These are phyloP conservation scores for Aureobasidium sp. DNA, from an alignment of 2,329 filamentous ascomycete species.

Conservation along the genomic window DNA sequence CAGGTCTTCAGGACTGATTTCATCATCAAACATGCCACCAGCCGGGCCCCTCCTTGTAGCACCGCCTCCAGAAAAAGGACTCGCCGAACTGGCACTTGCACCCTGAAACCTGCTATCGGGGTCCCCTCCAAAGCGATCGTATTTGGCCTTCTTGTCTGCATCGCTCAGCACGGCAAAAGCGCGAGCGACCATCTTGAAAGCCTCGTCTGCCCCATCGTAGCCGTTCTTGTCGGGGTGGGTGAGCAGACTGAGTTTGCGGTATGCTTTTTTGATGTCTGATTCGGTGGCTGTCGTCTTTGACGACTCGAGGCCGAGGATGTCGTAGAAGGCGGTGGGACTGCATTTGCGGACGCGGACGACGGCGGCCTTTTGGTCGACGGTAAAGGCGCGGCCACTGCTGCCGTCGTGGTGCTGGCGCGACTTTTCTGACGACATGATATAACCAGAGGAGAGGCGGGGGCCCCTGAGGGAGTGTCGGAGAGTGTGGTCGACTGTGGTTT, in stretches of 20 bases:
- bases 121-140: constrained; percentile 81
- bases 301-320: constrained; percentile 70
- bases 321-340: constrained; percentile 81
- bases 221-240: constrained; percentile 99
- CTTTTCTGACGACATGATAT: constrained; percentile 29
- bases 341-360: constrained; percentile 84
- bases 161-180: constrained; percentile 92
- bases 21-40: constrained; percentile 63
- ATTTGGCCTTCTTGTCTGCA: constrained; percentile 83
- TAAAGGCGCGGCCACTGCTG: constrained; percentile 68
- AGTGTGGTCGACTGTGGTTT: background rate
- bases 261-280: constrained; percentile 91
- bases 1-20: constrained; percentile 92
- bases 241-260: constrained; percentile 84
- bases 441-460: background rate
- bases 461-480: background rate
- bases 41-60: constrained; percentile 28
- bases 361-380: constrained; percentile 80
- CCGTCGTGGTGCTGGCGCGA: constrained; percentile 64
- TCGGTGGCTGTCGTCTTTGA: constrained; percentile 61
- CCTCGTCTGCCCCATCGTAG: constrained; percentile 88
- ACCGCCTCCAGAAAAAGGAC: constrained; percentile 49
- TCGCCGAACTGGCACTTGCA: constrained; percentile 43
- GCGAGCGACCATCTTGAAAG: constrained; percentile 94
- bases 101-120: constrained; percentile 75